These are phyloP conservation scores for Metarhizium anisopliae DNA, from an alignment of 2,329 filamentous ascomycete genomes.

Conservation along the genomic window DNA sequence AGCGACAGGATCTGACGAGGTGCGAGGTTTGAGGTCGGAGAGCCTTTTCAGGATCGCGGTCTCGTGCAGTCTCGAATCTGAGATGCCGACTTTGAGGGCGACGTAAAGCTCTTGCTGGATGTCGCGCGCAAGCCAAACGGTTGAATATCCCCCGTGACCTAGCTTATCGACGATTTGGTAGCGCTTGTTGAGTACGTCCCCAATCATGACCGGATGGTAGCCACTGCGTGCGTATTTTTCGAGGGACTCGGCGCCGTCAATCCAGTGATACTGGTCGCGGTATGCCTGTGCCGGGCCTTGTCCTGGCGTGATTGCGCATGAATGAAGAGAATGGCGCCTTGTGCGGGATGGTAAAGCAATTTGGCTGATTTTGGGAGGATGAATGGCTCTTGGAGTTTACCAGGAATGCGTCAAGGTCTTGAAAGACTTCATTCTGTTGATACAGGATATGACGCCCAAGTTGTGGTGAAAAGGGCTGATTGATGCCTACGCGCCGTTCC, in stretches of 20 bases:
- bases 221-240: not conserved
- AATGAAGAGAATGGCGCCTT: no score
- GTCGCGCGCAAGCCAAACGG: conserved; percentile 31
- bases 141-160: conserved; percentile 28
- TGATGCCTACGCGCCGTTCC: no score
- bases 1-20: not conserved
- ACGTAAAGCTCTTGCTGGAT: conserved; percentile 5
- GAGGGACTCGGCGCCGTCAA: not conserved
- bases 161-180: conserved; percentile 29
- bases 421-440: no score
- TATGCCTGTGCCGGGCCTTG: no score
- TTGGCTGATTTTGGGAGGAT: no score
- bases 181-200: conserved; percentile 8
- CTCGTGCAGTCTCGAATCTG: not conserved
- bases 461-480: no score
- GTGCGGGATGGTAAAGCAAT: no score
- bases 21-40: not conserved
- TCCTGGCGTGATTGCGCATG: no score
- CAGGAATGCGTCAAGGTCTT: no score
- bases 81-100: conserved; percentile 7
- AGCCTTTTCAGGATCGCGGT: not conserved
- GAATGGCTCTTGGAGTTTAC: no score
- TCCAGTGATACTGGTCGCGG: not conserved
- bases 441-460: no score
- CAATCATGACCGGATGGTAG: not conserved